phyloP scores from a whole-genome alignment of 768 basidiomycete genomes.

The Lepiota venenata region DNA sequence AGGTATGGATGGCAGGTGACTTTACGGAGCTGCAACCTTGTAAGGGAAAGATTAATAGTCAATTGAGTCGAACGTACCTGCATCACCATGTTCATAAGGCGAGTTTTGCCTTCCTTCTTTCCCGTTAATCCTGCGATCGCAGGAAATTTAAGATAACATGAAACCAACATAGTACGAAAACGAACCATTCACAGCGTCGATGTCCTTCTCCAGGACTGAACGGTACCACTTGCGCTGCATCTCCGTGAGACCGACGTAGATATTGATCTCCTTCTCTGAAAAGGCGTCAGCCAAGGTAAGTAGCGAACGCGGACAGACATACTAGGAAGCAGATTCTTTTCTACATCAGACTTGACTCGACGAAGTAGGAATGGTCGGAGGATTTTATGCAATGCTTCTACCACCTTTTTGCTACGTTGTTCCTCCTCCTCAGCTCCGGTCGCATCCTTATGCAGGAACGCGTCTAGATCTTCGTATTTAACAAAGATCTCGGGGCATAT shows the following conservation, averaged over 20 bases:
- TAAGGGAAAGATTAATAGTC: not conserved
- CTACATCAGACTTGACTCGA: slow-evolving; percentile 94
- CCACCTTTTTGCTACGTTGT: slow-evolving; percentile 87
- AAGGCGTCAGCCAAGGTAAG: not conserved
- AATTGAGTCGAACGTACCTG: slow-evolving; percentile 47
- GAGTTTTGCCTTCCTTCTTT: slow-evolving; percentile 98
- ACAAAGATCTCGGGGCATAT: slow-evolving; percentile 97
- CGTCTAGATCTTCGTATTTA: slow-evolving; percentile 86
- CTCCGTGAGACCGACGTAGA: slow-evolving; percentile 94
- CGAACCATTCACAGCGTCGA: slow-evolving; percentile 94
- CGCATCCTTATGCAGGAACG: slow-evolving; percentile 90
- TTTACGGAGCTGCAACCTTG: slow-evolving; percentile 56
- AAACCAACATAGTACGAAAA: slow-evolving; percentile 1
- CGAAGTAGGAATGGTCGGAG: slow-evolving; percentile 91
- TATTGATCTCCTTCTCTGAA: slow-evolving; percentile 96
- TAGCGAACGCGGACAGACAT: slow-evolving; percentile 7
- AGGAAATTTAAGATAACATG: not conserved
- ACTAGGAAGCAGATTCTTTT: slow-evolving; percentile 94
- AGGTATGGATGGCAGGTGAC: slow-evolving; percentile 91
- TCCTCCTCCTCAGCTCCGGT: slow-evolving; percentile 64
- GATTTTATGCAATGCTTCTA: slow-evolving; percentile 97
- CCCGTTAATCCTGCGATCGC: slow-evolving; percentile 70
- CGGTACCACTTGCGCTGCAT: slow-evolving; percentile 99
- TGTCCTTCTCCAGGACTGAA: slow-evolving; percentile 94
- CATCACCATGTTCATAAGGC: slow-evolving; percentile 99